phyloP scores from a whole-genome alignment of 1,284 basidiomycete species.

The Cryptococcus sp. region DNA sequence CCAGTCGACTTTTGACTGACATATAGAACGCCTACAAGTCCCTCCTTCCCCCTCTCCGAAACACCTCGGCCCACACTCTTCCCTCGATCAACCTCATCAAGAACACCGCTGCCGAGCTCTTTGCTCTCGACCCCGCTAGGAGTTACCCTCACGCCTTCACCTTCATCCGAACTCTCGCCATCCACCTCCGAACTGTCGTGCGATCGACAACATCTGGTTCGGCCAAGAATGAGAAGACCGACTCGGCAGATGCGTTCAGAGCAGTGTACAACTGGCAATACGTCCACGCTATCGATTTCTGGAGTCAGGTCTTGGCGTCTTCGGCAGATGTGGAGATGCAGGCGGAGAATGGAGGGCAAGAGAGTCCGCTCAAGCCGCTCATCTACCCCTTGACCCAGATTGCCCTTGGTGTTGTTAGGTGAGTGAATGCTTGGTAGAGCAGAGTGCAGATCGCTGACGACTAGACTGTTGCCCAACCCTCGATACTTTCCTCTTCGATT shows the following conservation, averaged over 20 bases:
- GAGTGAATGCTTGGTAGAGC: slow-evolving; percentile 29
- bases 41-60: slow-evolving; percentile 35
- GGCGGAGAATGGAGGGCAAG: slow-evolving; percentile 52
- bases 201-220: slow-evolving; percentile 24
- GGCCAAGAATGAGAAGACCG: neutral
- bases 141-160: slow-evolving; percentile 91
- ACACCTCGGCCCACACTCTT: slow-evolving; percentile 77
- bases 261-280: slow-evolving; percentile 99
- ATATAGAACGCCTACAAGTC: slow-evolving; percentile 55
- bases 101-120: slow-evolving; percentile 91
- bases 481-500: slow-evolving; percentile 77
- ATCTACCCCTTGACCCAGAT: slow-evolving; percentile 96
- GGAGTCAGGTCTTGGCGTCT: slow-evolving; percentile 80
- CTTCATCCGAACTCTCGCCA: slow-evolving; percentile 93
- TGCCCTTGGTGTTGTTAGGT: slow-evolving; percentile 85
- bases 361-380: slow-evolving; percentile 76
- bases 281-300: slow-evolving; percentile 93
- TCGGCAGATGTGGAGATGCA: slow-evolving; percentile 63
- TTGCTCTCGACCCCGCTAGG: slow-evolving; percentile 58
- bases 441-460: neutral
- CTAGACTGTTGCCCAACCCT: slow-evolving; percentile 72
- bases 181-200: slow-evolving; percentile 68
- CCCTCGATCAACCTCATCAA: slow-evolving; percentile 98
- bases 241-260: slow-evolving; percentile 63
- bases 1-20: neutral